Evolutionary conservation across 371 early-diverging fungal species (phyloP).

Genomic region (Mortierella sp.): DNA sequence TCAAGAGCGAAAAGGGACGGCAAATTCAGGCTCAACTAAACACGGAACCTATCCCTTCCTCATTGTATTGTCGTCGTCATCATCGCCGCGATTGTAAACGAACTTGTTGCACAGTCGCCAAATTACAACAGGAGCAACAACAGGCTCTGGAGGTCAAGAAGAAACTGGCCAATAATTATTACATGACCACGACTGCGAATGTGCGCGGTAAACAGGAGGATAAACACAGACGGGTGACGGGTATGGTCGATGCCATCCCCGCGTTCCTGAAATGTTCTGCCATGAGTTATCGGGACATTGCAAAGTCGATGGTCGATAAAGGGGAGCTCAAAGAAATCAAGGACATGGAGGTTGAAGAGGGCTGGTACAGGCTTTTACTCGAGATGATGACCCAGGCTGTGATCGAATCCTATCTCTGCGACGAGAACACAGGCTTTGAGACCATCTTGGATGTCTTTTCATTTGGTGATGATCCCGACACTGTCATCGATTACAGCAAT

Average conservation of each 20-base stretch:
- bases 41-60: constrained; percentile 25
- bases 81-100: constrained; percentile 49
- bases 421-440: constrained; percentile 64
- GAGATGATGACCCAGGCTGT: constrained; percentile 72
- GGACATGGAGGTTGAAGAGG: constrained; percentile 59
- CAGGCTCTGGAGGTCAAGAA: constrained; percentile 57
- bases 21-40: constrained; percentile 16
- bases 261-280: constrained; percentile 69
- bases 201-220: constrained; percentile 26
- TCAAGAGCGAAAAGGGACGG: constrained; percentile 31
- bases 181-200: constrained; percentile 26
- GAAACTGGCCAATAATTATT: constrained; percentile 41
- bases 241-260: constrained; percentile 69
- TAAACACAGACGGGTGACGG: constrained; percentile 23
- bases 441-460: constrained; percentile 71
- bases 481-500: constrained; percentile 5
- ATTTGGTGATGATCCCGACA: constrained; percentile 69
- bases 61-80: constrained; percentile 46
- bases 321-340: constrained; percentile 20
- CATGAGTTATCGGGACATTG: constrained; percentile 59
- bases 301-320: constrained; percentile 30
- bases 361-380: constrained; percentile 69
- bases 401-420: constrained; percentile 70
- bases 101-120: constrained; percentile 49
- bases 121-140: constrained; percentile 53